Conservation (phyloP, 257 asterid genomes). For the Agastache rugosa region DNA sequence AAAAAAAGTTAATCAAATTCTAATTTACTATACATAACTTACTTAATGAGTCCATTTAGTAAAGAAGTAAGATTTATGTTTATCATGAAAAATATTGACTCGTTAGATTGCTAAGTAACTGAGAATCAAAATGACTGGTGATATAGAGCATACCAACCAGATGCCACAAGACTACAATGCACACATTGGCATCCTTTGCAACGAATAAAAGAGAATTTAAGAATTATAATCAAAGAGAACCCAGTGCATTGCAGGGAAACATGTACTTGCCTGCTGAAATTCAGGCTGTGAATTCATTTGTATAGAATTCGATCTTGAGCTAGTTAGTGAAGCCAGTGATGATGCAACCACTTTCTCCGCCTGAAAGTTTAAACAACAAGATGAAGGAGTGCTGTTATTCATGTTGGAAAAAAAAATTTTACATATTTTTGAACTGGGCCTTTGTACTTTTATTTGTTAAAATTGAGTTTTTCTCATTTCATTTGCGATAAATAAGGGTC, state of each 20-base stretch:
- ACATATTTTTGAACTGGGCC: not conserved
- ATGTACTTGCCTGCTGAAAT: constrained; percentile 71
- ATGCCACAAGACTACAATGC: constrained; percentile 24
- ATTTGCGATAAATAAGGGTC: not conserved
- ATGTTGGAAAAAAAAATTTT: constrained; percentile 9
- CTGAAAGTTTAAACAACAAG: constrained; percentile 51
- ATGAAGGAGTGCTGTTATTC: constrained; percentile 33
- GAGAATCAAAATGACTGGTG: constrained; percentile 26
- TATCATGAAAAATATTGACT: not conserved
- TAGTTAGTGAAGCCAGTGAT: constrained; percentile 65
- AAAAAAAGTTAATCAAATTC: not conserved
- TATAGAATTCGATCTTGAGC: constrained; percentile 44
- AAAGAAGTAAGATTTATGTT: constrained; percentile 25
- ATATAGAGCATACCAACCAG: constrained; percentile 29
- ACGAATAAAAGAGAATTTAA: not conserved
- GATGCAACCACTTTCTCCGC: constrained; percentile 80
- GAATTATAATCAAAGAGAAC: constrained; percentile 14
- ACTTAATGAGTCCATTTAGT: constrained; percentile 13
- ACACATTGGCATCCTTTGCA: not conserved
- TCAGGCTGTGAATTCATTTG: constrained; percentile 45
- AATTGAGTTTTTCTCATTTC: not conserved
- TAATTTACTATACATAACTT: not conserved
- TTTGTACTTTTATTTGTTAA: not conserved
- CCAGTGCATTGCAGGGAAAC: constrained; percentile 28
- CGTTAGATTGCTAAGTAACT: constrained; percentile 12